Conservation (phyloP, 2,329 filamentous ascomycete species). For the Fusarium caatingaense region DNA sequence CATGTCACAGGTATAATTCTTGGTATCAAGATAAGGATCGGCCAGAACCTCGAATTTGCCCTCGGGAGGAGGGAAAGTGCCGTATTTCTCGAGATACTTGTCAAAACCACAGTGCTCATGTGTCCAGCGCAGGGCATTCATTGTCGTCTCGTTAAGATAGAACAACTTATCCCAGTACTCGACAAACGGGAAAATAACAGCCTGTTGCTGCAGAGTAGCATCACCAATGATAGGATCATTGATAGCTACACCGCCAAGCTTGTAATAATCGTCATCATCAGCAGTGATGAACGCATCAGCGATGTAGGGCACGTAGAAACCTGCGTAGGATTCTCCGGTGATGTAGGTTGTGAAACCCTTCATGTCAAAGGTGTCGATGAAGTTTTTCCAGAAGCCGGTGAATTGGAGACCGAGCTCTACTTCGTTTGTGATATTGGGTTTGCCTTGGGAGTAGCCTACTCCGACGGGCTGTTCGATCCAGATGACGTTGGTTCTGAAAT, state of each 20-base stretch:
- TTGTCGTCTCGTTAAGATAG: slow-evolving; percentile 71
- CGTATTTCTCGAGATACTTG: slow-evolving; percentile 68
- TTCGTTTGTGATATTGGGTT: slow-evolving; percentile 71
- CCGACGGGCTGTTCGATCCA: slow-evolving; percentile 77
- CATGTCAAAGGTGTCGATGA: slow-evolving; percentile 76
- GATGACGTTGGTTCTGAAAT: slow-evolving; percentile 72
- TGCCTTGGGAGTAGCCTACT: slow-evolving; percentile 77
- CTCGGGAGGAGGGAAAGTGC: slow-evolving; percentile 74
- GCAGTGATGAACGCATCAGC: slow-evolving; percentile 77
- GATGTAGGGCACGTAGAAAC: slow-evolving; percentile 77
- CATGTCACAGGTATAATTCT: slow-evolving; percentile 64
- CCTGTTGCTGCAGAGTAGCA: slow-evolving; percentile 56
- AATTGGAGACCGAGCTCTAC: slow-evolving; percentile 78
- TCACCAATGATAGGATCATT: slow-evolving; percentile 76
- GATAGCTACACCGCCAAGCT: slow-evolving; percentile 75
- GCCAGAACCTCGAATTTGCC: slow-evolving; percentile 64
- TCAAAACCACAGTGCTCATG: slow-evolving; percentile 71
- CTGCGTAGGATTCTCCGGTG: slow-evolving; percentile 77
- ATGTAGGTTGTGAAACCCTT: slow-evolving; percentile 78
- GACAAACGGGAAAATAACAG: slow-evolving; percentile 68
- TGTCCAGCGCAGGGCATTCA: slow-evolving; percentile 61
- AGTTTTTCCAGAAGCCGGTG: slow-evolving; percentile 82
- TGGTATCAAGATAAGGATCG: slow-evolving; percentile 47
- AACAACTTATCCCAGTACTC: slow-evolving; percentile 71
- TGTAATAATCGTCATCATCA: slow-evolving; percentile 73